These are phyloP conservation scores for Rhododendron kiyosumense DNA, from an alignment of 148 eudicot genomes.

Conservation along the genomic window DNA sequence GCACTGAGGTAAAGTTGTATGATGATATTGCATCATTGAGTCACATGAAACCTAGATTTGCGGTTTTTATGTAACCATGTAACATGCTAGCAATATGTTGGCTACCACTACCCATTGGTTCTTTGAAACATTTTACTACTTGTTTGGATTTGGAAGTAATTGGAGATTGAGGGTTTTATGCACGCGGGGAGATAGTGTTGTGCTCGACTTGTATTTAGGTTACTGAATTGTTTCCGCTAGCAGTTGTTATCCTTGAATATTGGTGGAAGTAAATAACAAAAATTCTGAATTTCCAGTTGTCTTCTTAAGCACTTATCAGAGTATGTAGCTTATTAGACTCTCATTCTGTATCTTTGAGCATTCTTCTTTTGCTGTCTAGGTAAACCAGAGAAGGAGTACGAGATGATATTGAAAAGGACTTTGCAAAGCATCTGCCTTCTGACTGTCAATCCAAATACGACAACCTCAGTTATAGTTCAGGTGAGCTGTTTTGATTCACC, in stretches of 20 bases:
- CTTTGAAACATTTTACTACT: neutral
- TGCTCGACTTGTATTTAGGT: neutral
- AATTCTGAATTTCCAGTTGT: neutral
- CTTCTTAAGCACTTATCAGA: neutral
- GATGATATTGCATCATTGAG: neutral
- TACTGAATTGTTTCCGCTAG: neutral
- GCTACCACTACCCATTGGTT: neutral
- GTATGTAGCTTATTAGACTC: slow-evolving; percentile 1
- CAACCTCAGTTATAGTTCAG: slow-evolving; percentile 77
- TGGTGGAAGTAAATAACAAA: neutral
- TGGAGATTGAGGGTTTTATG: neutral
- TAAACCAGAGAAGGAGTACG: slow-evolving; percentile 77
- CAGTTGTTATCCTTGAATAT: neutral
- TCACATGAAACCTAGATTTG: neutral
- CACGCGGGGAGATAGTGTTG: neutral
- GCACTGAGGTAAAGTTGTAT: neutral
- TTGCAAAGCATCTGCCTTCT: slow-evolving; percentile 83
- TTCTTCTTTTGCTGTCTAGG: slow-evolving; percentile 34
- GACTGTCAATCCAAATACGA: slow-evolving; percentile 76
- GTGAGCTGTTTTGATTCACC: slow-evolving; percentile 27
- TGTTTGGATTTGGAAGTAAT: neutral
- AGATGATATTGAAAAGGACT: slow-evolving; percentile 85
- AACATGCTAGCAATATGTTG: neutral
- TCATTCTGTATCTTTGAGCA: neutral
- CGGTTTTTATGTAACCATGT: neutral